Conservation (phyloP, 345 rosid genomes). For the Eucalyptus sp. region DNA sequence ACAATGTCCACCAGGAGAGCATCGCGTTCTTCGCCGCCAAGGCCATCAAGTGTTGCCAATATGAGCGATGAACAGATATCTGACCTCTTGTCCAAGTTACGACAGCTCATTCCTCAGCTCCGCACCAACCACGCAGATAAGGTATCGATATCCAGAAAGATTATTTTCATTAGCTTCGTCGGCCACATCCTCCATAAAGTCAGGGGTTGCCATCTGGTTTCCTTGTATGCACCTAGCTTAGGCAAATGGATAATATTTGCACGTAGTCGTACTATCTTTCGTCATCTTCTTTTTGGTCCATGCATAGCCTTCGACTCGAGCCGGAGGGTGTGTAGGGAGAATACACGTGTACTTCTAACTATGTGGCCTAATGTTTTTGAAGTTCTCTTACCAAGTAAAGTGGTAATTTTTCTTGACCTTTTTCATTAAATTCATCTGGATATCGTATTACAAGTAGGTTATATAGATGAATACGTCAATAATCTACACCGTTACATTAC, state of each 20-base stretch:
- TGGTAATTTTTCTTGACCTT: background rate
- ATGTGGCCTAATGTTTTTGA: background rate
- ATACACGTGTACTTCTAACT: background rate
- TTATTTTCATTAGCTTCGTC: background rate
- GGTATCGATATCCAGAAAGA: background rate
- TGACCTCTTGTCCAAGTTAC: conserved; percentile 1
- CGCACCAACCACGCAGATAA: background rate
- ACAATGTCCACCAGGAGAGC: conserved; percentile 1
- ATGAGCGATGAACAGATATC: background rate
- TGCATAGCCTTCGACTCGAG: background rate
- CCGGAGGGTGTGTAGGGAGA: background rate
- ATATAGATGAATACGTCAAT: background rate
- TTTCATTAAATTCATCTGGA: background rate
- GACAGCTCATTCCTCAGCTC: conserved; percentile 1
- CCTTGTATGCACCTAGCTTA: background rate
- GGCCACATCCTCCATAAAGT: background rate
- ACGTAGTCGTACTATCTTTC: background rate
- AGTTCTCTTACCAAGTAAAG: background rate
- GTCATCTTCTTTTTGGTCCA: background rate
- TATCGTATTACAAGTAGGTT: background rate
- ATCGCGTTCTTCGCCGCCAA: background rate
- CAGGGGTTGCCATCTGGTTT: background rate
- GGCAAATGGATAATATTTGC: background rate
- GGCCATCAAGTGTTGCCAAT: background rate
- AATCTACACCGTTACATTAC: background rate